These are phyloP conservation scores for Harringtonia aguacate DNA, from an alignment of 2,329 filamentous ascomycete genomes.

Conservation along the genomic window DNA sequence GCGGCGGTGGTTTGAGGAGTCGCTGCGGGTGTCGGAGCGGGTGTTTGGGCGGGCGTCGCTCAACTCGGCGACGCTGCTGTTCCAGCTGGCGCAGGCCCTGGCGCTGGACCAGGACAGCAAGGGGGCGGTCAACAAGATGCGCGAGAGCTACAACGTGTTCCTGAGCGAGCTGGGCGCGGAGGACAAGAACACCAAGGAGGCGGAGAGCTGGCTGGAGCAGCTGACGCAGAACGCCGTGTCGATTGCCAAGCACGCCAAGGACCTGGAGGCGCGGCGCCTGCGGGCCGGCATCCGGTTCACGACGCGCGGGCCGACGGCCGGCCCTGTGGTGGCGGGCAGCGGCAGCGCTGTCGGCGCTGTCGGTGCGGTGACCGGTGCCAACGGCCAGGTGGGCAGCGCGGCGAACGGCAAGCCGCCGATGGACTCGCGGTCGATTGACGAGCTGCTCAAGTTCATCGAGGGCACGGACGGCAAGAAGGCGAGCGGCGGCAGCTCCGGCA, in stretches of 20 bases:
- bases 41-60: slow-evolving; percentile 84
- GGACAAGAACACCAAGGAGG: slow-evolving; percentile 96
- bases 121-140: slow-evolving; percentile 84
- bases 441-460: slow-evolving; percentile 90
- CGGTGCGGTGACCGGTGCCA: slow-evolving; percentile 16
- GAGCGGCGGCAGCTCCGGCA: slow-evolving; percentile 13
- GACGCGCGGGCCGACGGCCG: slow-evolving; percentile 49
- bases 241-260: slow-evolving; percentile 89
- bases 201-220: slow-evolving; percentile 92
- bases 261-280: slow-evolving; percentile 64
- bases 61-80: slow-evolving; percentile 87
- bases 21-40: slow-evolving; percentile 76
- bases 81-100: slow-evolving; percentile 92
- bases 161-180: slow-evolving; percentile 73
- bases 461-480: slow-evolving; percentile 48
- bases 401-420: slow-evolving; percentile 31
- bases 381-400: slow-evolving; percentile 8
- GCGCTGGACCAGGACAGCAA: slow-evolving; percentile 95
- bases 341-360: slow-evolving; percentile 27
- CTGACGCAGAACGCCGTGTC: slow-evolving; percentile 91
- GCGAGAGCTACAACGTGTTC: slow-evolving; percentile 95
- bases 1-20: slow-evolving; percentile 92
- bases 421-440: slow-evolving; percentile 80
- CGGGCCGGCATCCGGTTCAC: slow-evolving; percentile 61
- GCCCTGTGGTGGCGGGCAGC: slow-evolving; percentile 28